Base-by-base conservation (phyloP, 306 rosid species). In the Lathyrus sativus region DNA sequence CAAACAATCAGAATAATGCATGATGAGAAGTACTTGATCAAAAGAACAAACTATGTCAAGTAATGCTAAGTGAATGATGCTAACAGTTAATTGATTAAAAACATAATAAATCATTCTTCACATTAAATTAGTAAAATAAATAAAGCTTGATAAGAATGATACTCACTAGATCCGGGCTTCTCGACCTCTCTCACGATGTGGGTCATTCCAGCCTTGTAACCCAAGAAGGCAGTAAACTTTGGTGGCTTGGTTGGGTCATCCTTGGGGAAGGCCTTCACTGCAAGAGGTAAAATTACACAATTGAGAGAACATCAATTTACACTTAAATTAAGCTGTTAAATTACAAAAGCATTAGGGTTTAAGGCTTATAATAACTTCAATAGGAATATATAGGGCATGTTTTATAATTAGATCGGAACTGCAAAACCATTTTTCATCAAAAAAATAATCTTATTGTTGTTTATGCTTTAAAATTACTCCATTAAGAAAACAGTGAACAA, bases 211-310 rank as follows among this genome's bases (percentile, higher is more conserved):
- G 96, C 96, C 88, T 90, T 90, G 82, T 90, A 87, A 43, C 95
- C 95, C 71, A 87, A 65, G 31, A 90, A 90, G 19, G 95, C 91
- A 61, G 91, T 90, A 2, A 90, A 75, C 72, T 76, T 86, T 55
- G 91, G 88, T n/a, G 84, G 35, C 74, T 90, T 86, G 75, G 49
- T 50, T 46, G 81, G 86, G 49, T 87, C 91, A 87, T 90, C 96
- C 84, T 79, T 87, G 2, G 96, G 96, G 77, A 90, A 90, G 24
- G 96, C 85, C 91, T 90, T 90, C 91, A 87, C 96, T 87, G 89
- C 70, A 68, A 0, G 3, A 35, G 11, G 1, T 42, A 11, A 66
- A 64, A n/a, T 14, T 5, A 26, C 26, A 18, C n/a, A 18, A 12
- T 22, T 7, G 3, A 37, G 0, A 37, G 1, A 3, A 5, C 15